These are phyloP conservation scores for Lecanicillium sp. DNA, from an alignment of 2,329 filamentous ascomycete genomes.

Conservation along the genomic window DNA sequence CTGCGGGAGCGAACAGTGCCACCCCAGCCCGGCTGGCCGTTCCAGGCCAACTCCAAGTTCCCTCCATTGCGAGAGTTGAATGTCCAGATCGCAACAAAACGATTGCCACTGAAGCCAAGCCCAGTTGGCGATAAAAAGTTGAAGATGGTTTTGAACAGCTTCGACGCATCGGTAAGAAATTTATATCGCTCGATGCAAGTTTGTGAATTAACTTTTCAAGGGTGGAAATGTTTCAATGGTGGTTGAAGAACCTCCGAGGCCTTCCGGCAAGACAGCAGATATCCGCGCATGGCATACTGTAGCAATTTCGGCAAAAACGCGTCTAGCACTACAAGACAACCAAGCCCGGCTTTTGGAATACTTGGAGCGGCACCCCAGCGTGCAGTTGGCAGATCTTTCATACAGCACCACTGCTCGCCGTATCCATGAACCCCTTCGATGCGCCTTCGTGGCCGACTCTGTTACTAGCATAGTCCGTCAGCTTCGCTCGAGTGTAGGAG, in stretches of 20 bases:
- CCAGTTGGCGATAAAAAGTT: not conserved
- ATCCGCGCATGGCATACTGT: not conserved
- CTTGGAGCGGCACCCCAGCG: not conserved
- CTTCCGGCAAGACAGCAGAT: not conserved
- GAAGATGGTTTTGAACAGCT: slow-evolving; percentile 1
- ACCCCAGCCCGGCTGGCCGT: slow-evolving; percentile 12
- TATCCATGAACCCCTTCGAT: slow-evolving; percentile 49
- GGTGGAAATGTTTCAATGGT: not conserved
- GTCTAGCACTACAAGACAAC: not conserved
- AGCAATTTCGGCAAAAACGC: not conserved
- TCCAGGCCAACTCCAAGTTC: slow-evolving; percentile 24
- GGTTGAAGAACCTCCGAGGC: not conserved
- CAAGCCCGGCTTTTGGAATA: not conserved
- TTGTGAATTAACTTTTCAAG: not conserved
- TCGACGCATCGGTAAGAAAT: slow-evolving; percentile 1
- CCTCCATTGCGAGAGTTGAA: slow-evolving; percentile 26
- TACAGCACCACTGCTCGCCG: slow-evolving; percentile 59
- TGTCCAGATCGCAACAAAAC: slow-evolving; percentile 1
- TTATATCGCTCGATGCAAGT: not conserved
- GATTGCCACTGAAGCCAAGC: not conserved
- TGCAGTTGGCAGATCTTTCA: slow-evolving; percentile 43
- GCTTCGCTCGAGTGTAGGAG: no score
- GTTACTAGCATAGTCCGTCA: not conserved
- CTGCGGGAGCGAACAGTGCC: slow-evolving; percentile 32
- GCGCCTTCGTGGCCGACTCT: slow-evolving; percentile 33